Conservation (phyloP, 73 alveolate genomes). For the Paramecium biaurelia region DNA sequence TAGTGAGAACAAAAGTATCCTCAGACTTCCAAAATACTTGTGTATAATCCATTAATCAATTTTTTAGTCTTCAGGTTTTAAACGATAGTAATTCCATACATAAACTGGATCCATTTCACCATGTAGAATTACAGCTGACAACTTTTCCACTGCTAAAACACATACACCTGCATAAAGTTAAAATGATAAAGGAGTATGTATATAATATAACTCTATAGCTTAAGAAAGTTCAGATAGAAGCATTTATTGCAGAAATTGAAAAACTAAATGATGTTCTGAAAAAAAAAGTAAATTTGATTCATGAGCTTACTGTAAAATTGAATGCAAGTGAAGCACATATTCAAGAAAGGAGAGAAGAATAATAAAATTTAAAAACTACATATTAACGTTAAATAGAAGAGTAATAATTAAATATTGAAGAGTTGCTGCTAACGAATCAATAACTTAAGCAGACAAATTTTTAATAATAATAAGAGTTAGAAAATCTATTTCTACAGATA, state of each 20-base stretch:
- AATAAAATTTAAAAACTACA: background rate
- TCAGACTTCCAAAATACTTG: background rate
- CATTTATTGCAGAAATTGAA: background rate
- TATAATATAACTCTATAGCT: background rate
- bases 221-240: background rate
- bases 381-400: background rate
- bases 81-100: background rate
- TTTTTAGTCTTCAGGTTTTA: background rate
- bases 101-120: constrained; percentile 16
- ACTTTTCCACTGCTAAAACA: background rate
- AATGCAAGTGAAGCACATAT: background rate
- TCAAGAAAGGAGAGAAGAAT: background rate
- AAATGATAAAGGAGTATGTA: background rate
- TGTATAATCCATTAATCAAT: background rate
- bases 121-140: constrained; percentile 12
- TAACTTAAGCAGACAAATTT: background rate
- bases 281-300: background rate
- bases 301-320: background rate
- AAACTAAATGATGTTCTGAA: background rate
- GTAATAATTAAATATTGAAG: background rate
- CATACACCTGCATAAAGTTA: background rate
- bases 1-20: constrained; percentile 10
- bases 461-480: background rate
- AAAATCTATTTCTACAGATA: background rate
- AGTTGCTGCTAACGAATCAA: background rate